Evolutionary conservation across 257 asterid species (phyloP).

Genomic region (Solanum raphanifolium): DNA sequence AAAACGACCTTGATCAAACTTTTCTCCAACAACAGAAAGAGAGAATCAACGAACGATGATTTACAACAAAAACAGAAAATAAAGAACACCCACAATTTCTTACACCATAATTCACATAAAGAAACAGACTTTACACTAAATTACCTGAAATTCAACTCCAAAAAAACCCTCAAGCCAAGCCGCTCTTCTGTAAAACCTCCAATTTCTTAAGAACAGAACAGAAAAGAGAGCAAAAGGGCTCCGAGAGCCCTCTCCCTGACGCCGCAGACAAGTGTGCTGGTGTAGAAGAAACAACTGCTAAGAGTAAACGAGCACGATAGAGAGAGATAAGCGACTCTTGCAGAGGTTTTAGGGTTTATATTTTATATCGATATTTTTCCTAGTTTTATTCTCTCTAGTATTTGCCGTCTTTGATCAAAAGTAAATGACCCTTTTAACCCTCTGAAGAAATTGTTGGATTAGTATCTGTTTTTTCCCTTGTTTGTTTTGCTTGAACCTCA

Average conservation of each 20-base stretch:
- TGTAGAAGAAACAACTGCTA: not conserved
- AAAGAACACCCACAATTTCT: not conserved
- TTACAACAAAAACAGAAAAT: not conserved
- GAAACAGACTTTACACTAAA: not conserved
- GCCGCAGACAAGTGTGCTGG: not conserved
- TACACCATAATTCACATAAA: not conserved
- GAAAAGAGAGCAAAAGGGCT: not conserved
- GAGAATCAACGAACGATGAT: not conserved
- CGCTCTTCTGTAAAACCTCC: not conserved
- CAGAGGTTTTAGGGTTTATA: slow-evolving; percentile 4
- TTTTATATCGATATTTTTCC: not conserved
- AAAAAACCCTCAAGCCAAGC: not conserved
- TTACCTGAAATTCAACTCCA: not conserved
- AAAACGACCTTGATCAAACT: not conserved
- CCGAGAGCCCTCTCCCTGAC: not conserved
- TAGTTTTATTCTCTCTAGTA: not conserved
- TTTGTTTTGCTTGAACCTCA: not conserved
- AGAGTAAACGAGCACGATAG: not conserved
- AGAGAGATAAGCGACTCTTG: not conserved
- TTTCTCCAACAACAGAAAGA: not conserved
- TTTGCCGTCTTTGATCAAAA: not conserved
- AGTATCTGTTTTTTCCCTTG: not conserved
- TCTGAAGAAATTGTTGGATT: not conserved
- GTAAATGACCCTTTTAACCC: not conserved
- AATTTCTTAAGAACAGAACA: not conserved